Evolutionary conservation across 441 rosid genomes (phyloP).

Genomic region (Populus hybrid): DNA sequence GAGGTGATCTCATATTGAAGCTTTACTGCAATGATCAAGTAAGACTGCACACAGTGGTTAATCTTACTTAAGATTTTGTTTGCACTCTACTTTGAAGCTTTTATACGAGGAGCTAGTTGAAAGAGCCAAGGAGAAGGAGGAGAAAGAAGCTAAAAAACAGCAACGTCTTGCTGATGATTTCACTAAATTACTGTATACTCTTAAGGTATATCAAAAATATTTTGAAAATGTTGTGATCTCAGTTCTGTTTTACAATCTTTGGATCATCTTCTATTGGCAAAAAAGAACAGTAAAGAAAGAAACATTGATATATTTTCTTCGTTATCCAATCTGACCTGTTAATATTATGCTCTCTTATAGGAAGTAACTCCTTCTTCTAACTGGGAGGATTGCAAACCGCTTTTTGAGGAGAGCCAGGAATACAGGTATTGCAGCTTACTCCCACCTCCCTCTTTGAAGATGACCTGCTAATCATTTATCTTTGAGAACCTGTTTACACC

Average conservation of each 20-base stretch:
- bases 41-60: not conserved
- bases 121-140: constrained; percentile 93
- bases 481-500: constrained; percentile 1
- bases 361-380: constrained; percentile 68
- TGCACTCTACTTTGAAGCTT: constrained; percentile 47
- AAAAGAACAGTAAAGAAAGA: not conserved
- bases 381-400: constrained; percentile 79
- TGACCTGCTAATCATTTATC: not conserved
- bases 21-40: not conserved
- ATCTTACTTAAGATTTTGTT: constrained; percentile 2
- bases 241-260: not conserved
- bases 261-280: not conserved
- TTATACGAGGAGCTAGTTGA: constrained; percentile 77
- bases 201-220: constrained; percentile 49
- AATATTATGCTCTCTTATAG: constrained; percentile 37
- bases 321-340: not conserved
- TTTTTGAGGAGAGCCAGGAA: constrained; percentile 81
- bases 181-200: constrained; percentile 50
- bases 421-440: constrained; percentile 44
- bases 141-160: constrained; percentile 89
- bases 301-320: not conserved
- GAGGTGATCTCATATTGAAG: not conserved
- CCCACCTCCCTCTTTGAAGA: not conserved
- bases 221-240: not conserved
- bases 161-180: constrained; percentile 91